Evolutionary conservation across 805 yeast species (phyloP), one percentile per base, ranked within the genome.

Genomic region (Clavispora santaluciae): DNA sequence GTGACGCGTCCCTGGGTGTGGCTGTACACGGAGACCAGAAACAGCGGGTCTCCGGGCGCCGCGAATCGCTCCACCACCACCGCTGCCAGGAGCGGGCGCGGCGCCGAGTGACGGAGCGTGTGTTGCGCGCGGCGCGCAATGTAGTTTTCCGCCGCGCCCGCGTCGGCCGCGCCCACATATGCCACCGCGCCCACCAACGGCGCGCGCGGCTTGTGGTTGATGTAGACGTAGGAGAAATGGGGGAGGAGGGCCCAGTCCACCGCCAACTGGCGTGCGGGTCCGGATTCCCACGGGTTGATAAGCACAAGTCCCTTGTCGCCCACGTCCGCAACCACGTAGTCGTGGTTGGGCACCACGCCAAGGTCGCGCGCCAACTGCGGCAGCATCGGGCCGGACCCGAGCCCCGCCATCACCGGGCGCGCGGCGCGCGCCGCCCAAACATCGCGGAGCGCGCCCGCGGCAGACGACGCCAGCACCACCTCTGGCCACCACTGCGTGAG

Each of bases 401-500:
- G 41, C 1, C 90, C 86, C 11, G 86, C 35, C 22, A 81, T 47
- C 18, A 80, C 57, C 3, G 61, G 48, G 4, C 71, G 70, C 1
- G 41, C 22, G 4, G 45, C 35, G 55, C 72, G 72, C 21, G 45
- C 34, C 4, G 43, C 29, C 59, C 59, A 55, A 15, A 56, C 43
- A 6, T 43, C 36, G 7, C 64, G 53, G 7, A 66, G 55, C 30
- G 15, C 17, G 30, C 26, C 13, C 26, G 16, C 17, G 2, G 17
- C 30, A 6, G n/a, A 9, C 6, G 30, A 16, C 6, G 17, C 16
- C 16, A 13, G 17, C 30, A 26, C 5, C 1, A 64, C 56, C 43
- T 86, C 89, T 0, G 96, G 95, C 6, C 83, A 56, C 81, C 85
- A 88, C 1, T 90, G 88, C 2, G 80, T 68, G 2, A 89, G 49